Conservation (phyloP, 2,329 filamentous ascomycete genomes). For the Beauveria sp. region DNA sequence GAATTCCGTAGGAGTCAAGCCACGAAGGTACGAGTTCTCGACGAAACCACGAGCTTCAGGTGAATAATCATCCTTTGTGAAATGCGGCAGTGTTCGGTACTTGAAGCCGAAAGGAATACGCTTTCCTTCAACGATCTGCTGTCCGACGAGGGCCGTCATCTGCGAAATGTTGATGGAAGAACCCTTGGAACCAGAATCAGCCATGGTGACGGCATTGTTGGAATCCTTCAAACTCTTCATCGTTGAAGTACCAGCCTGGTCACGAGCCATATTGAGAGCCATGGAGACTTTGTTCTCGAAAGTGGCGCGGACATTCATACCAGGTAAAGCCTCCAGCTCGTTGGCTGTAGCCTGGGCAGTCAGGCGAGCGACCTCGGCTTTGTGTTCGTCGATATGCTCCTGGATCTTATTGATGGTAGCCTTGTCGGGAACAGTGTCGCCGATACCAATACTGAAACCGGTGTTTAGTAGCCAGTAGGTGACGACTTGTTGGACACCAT, state of each 20-base stretch:
- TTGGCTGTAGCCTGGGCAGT: constrained; percentile 77
- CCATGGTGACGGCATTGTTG: constrained; percentile 97
- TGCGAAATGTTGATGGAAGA: constrained; percentile 99
- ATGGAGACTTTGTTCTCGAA: constrained; percentile 97
- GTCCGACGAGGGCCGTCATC: constrained; percentile 96
- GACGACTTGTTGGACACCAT: constrained; percentile 87
- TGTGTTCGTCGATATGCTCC: constrained; percentile 71
- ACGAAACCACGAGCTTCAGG: constrained; percentile 96
- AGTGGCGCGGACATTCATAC: constrained; percentile 97
- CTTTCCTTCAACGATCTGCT: constrained; percentile 97
- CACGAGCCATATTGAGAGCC: constrained; percentile 89
- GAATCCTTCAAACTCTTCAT: constrained; percentile 88
- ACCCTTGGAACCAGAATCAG: constrained; percentile 93
- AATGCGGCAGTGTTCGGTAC: constrained; percentile 92
- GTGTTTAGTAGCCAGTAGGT: constrained; percentile 97
- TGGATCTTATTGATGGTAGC: constrained; percentile 79
- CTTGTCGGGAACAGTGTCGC: constrained; percentile 91
- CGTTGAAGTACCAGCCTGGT: constrained; percentile 87
- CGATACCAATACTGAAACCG: constrained; percentile 96
- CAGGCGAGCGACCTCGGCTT: constrained; percentile 69
- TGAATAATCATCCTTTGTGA: constrained; percentile 98
- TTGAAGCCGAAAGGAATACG: constrained; percentile 99
- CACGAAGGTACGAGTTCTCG: constrained; percentile 96
- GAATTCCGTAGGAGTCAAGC: constrained; percentile 90
- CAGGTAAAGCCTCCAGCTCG: constrained; percentile 81